A percentile compares a stretch with the other conserved stretches of the same genome.
phyloP scores from a whole-genome alignment of 2,329 filamentous ascomycete genomes.

The Didymella keratinophila region DNA sequence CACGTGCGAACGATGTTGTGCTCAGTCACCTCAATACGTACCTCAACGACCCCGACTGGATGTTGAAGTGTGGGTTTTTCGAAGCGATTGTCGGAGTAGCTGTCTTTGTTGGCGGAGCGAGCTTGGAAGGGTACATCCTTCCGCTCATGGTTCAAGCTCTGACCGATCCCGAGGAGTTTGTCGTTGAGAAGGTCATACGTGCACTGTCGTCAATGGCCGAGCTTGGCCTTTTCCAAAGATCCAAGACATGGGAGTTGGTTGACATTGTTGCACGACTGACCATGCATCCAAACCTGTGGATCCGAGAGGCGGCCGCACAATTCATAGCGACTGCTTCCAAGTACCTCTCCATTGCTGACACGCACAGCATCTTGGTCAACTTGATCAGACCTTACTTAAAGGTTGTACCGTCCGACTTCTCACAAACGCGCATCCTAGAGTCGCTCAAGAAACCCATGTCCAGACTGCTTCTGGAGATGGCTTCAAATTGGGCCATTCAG shows the following conservation, averaged over 20 bases:
- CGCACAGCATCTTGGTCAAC: conserved; percentile 82
- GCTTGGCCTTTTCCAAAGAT: conserved; percentile 83
- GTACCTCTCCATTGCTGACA: conserved; percentile 80
- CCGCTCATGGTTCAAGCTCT: conserved; percentile 95
- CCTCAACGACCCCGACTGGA: conserved; percentile 95
- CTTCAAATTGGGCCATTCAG: conserved; percentile 84
- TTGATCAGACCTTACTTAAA: conserved; percentile 84
- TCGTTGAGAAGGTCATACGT: conserved; percentile 88
- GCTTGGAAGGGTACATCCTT: conserved; percentile 91
- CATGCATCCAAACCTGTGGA: conserved; percentile 94
- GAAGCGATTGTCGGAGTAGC: conserved; percentile 94
- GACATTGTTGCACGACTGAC: conserved; percentile 84
- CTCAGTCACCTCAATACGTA: conserved; percentile 97
- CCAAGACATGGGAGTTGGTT: conserved; percentile 86
- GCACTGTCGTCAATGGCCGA: conserved; percentile 88
- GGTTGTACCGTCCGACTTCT: conserved; percentile 71
- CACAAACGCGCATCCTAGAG: conserved; percentile 79
- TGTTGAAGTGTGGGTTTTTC: conserved; percentile 94
- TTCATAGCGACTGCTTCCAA: conserved; percentile 80
- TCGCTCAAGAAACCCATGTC: conserved; percentile 82
- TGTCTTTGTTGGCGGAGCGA: conserved; percentile 86
- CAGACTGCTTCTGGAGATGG: conserved; percentile 82
- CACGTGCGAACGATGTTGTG: conserved; percentile 94
- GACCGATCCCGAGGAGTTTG: conserved; percentile 91
- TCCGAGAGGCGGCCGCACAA: conserved; percentile 85